phyloP scores from a whole-genome alignment of 768 basidiomycete species.

The Daedalea quercina region DNA sequence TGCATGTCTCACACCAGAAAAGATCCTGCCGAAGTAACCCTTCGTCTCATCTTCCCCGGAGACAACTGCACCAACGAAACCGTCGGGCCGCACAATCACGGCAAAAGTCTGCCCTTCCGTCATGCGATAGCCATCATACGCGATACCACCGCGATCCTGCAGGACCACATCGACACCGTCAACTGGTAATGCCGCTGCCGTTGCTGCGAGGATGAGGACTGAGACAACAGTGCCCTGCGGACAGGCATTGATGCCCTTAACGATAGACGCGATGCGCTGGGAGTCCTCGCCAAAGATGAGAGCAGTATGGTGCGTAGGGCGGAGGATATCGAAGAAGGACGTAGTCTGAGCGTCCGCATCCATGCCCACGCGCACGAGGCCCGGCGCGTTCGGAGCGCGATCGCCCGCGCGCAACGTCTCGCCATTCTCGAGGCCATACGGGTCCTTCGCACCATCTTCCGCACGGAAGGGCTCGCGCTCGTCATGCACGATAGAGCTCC shows the following conservation, averaged over 20 bases:
- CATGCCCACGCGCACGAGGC: not conserved
- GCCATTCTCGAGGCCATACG: slow-evolving; percentile 4
- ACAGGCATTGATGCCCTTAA: not conserved
- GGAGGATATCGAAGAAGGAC: slow-evolving; percentile 23
- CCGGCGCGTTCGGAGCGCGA: slow-evolving; percentile 27
- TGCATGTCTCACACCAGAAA: no score
- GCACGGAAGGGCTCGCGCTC: slow-evolving; percentile 14
- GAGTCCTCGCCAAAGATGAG: slow-evolving; percentile 25
- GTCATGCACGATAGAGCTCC: slow-evolving; percentile 40
- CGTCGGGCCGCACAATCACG: not conserved
- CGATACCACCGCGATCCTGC: not conserved
- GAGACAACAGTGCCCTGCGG: not conserved
- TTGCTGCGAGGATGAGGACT: not conserved
- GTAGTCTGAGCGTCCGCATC: slow-evolving; percentile 3
- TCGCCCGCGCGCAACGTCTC: slow-evolving; percentile 32
- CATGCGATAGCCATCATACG: not conserved
- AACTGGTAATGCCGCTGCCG: not conserved
- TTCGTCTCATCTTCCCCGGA: not conserved
- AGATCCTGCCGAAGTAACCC: not conserved
- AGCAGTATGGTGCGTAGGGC: slow-evolving; percentile 20
- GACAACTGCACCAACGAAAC: not conserved
- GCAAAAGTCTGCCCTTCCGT: not conserved
- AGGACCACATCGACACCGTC: not conserved
- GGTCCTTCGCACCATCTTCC: not conserved
- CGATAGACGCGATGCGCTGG: not conserved